phyloP scores from a whole-genome alignment of 768 basidiomycete genomes.

The Sistotremastrum suecicum region DNA sequence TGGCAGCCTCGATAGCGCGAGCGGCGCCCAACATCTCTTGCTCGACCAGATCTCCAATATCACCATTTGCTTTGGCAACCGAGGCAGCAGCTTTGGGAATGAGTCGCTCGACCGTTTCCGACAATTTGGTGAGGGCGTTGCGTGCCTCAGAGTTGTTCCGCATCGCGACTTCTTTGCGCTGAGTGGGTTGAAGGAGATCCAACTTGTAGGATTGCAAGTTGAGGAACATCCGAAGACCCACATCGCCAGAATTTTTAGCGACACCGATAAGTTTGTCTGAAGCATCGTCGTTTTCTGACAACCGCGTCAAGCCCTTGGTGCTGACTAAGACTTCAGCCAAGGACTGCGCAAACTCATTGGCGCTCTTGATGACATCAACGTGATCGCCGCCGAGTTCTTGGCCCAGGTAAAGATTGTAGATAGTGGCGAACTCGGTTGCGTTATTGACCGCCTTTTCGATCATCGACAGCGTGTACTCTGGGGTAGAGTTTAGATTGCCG shows the following conservation, averaged over 20 bases:
- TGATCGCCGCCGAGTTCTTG: conserved; percentile 85
- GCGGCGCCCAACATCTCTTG: conserved; percentile 93
- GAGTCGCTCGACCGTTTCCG: conserved; percentile 74
- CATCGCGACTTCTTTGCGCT: conserved; percentile 77
- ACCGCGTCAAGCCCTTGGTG: conserved; percentile 89
- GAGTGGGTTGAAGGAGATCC: conserved; percentile 56
- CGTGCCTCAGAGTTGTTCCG: conserved; percentile 82
- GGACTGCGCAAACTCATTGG: conserved; percentile 92
- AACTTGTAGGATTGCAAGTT: conserved; percentile 94
- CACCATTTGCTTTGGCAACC: conserved; percentile 69
- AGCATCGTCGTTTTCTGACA: conserved; percentile 82
- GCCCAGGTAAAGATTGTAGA: conserved; percentile 83
- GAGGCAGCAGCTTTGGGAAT: conserved; percentile 69
- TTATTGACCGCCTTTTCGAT: conserved; percentile 93
- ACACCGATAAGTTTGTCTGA: conserved; percentile 79
- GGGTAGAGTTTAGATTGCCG: conserved; percentile 94
- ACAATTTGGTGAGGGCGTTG: conserved; percentile 68
- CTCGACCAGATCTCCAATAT: conserved; percentile 92
- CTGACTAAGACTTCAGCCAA: conserved; percentile 85
- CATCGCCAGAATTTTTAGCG: conserved; percentile 78
- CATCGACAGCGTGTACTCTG: conserved; percentile 96
- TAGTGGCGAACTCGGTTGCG: conserved; percentile 89
- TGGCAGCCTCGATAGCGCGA: conserved; percentile 85
- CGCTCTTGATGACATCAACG: conserved; percentile 95
- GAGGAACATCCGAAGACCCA: conserved; percentile 83